Base-by-base conservation (phyloP, 306 rosid species). In the Styphnolobium japonicum region DNA sequence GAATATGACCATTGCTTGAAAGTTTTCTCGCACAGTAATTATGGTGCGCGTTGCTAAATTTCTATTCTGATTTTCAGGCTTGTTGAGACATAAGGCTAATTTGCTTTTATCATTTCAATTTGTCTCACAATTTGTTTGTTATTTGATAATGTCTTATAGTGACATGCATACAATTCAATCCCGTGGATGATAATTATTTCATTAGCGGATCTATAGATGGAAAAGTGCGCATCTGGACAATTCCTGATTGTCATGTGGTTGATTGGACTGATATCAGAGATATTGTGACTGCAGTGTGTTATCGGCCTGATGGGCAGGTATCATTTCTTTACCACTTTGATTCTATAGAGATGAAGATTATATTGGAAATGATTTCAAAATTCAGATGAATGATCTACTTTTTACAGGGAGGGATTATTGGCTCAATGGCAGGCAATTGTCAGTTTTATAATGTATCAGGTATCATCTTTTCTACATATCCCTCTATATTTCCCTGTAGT, bases 151-250 rank as follows among this genome's bases (percentile, higher is more conserved):
- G 56, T 76, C 36, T 22, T 86, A 80, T 80, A 96, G 99, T 96
- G 86, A 93, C 99, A 3, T 68, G 98, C 76, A 91, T 91, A 79
- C 98, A 96, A 75, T 96, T 96, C 84, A 93, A 93, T 86, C 99
- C 99, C 0, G 81, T 88, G 76, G 96, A 96, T 86, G 99, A 96
- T 46, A 81, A 91, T 73, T 89, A 86, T 86, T 96, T 96, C 93
- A 90, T 96, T 67, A 96, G 97, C 27, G 99, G 99, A 81, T 96
- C 97, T 22, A 93, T 96, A 67, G 99, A 96, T 81, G 98, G 98
- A 76, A 96, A 96, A 89, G 92, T 96, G 66, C 99, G 99, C 78
- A 88, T 96, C 67, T 96, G 99, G 99, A 80, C 87, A 45, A 86
- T 93, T 80, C 68, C 89, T 63, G 85, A 78, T 76, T 85, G 88